phyloP scores from a whole-genome alignment of 352 stramenopile species.

The Aphanomyces stellatus region DNA sequence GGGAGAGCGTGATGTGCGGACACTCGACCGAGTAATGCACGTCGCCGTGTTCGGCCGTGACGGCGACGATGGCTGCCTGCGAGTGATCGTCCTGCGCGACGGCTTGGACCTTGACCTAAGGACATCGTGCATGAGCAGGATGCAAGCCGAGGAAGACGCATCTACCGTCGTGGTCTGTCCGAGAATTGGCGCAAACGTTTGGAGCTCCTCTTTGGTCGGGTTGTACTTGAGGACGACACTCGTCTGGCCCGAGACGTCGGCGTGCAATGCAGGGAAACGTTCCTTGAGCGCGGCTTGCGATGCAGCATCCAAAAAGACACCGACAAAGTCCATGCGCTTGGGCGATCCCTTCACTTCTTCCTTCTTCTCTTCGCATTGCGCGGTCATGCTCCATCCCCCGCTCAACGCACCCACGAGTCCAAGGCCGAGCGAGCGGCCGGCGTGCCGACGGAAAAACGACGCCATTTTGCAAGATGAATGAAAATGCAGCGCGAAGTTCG shows the following conservation, averaged over 20 bases:
- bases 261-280: constrained; percentile 53
- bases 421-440: background rate
- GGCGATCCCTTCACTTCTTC: background rate
- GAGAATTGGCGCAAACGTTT: constrained; percentile 62
- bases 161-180: constrained; percentile 39
- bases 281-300: constrained; percentile 37
- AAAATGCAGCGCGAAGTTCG: constrained; percentile 3
- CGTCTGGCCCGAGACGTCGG: constrained; percentile 24
- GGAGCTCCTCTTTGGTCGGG: constrained; percentile 54
- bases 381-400: background rate
- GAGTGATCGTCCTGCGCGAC: constrained; percentile 51
- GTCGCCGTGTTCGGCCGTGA: constrained; percentile 57
- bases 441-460: constrained; percentile 12
- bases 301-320: constrained; percentile 61
- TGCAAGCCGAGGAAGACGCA: background rate
- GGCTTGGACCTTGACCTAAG: constrained; percentile 37
- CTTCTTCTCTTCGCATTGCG: background rate
- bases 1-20: constrained; percentile 54
- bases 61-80: constrained; percentile 57
- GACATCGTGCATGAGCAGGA: too few relatives aligned
- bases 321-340: constrained; percentile 47
- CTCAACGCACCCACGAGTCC: background rate
- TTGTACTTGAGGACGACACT: constrained; percentile 70
- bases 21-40: constrained; percentile 28
- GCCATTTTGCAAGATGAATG: constrained; percentile 2